Evolutionary conservation across 2,329 filamentous ascomycete genomes (phyloP).

Genomic region (Dothideomycetes sp.): DNA sequence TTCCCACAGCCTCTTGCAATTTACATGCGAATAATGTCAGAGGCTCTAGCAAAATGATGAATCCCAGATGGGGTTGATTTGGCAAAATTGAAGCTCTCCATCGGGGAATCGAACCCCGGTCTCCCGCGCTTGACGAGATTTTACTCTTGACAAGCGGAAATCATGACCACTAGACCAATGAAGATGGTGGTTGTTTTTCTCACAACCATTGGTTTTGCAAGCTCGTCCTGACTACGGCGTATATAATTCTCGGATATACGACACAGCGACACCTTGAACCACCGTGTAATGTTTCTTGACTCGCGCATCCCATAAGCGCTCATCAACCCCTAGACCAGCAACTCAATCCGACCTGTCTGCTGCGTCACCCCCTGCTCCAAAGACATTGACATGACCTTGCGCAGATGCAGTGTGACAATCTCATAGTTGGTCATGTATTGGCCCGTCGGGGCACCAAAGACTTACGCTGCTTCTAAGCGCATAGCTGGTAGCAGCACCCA

Average conservation of each 20-base stretch:
- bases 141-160: conserved; percentile 10
- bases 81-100: conserved; percentile 13
- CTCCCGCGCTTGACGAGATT: conserved; percentile 20
- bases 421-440: conserved; percentile 62
- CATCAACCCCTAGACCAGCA: conserved; percentile 1
- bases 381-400: conserved; percentile 1
- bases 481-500: conserved; percentile 43
- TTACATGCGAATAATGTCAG: no score
- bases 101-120: conserved; percentile 27
- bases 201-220: no score
- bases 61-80: no score
- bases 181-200: no score
- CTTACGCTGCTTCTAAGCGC: conserved; percentile 69
- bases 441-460: conserved; percentile 75
- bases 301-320: not conserved
- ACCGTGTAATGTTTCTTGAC: no score
- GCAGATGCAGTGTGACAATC: conserved; percentile 11
- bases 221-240: no score
- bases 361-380: not conserved
- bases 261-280: no score
- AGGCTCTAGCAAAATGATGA: no score
- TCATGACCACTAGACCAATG: conserved; percentile 14
- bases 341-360: not conserved
- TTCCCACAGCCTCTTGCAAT: no score
- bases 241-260: no score